These are phyloP conservation scores for Trichoderma oligosporum DNA, from an alignment of 2,329 filamentous ascomycete genomes.

Conservation along the genomic window DNA sequence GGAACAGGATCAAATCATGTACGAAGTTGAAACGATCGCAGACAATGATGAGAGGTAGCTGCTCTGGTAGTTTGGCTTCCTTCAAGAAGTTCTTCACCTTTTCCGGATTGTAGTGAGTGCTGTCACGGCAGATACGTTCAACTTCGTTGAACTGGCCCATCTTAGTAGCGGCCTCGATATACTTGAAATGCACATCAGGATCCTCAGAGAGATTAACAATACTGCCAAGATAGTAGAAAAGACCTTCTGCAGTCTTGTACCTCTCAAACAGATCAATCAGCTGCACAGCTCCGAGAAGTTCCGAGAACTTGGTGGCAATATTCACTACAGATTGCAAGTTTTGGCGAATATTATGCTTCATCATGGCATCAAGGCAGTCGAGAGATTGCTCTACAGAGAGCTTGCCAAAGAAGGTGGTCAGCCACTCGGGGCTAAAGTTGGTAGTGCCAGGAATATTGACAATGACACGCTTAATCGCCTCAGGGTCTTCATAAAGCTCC, in stretches of 20 bases:
- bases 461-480: constrained; percentile 83
- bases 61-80: constrained; percentile 86
- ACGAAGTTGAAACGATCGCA: constrained; percentile 99
- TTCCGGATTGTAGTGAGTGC: constrained; percentile 82
- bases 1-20: constrained; percentile 89
- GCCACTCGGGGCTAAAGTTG: constrained; percentile 86
- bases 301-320: constrained; percentile 96
- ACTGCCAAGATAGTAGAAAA: constrained; percentile 97
- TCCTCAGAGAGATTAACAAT: constrained; percentile 97
- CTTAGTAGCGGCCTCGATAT: constrained; percentile 92
- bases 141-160: constrained; percentile 95
- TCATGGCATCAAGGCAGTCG: constrained; percentile 93
- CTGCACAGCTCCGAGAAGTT: constrained; percentile 80
- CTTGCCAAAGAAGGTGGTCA: constrained; percentile 88
- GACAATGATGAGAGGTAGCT: constrained; percentile 94
- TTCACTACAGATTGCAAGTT: constrained; percentile 94
- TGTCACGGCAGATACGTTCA: constrained; percentile 94
- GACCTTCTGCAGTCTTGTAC: constrained; percentile 92
- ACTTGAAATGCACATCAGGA: constrained; percentile 96
- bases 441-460: constrained; percentile 77
- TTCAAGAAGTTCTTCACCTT: constrained; percentile 99
- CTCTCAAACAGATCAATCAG: constrained; percentile 95
- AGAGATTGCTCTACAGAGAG: constrained; percentile 93
- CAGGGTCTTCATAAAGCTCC: constrained; percentile 91
- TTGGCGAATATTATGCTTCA: constrained; percentile 93